phyloP scores from a whole-genome alignment of 345 rosid species.

The Eucalyptus marginata region DNA sequence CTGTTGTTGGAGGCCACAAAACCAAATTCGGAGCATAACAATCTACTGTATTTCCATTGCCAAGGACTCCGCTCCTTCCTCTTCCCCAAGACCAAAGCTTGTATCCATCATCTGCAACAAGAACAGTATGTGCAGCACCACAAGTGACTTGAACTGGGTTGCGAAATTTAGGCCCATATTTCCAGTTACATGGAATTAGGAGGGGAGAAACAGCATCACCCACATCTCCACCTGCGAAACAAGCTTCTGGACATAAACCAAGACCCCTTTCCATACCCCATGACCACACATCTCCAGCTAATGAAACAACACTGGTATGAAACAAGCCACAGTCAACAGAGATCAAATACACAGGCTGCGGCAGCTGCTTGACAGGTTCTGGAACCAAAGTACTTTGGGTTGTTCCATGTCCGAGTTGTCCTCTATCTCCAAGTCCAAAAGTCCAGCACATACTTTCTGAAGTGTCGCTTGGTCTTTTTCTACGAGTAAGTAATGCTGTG shows the following conservation, averaged over 20 bases:
- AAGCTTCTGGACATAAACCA: slow-evolving; percentile 82
- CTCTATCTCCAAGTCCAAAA: slow-evolving; percentile 80
- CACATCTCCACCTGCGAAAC: slow-evolving; percentile 36
- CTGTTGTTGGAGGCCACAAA: slow-evolving; percentile 48
- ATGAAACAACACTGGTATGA: slow-evolving; percentile 81
- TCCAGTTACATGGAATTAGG: slow-evolving; percentile 14
- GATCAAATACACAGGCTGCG: slow-evolving; percentile 25
- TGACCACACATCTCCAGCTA: slow-evolving; percentile 76
- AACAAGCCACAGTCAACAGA: slow-evolving; percentile 90
- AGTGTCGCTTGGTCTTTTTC: slow-evolving; percentile 33
- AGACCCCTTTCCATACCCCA: slow-evolving; percentile 97
- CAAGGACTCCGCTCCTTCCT: slow-evolving; percentile 85
- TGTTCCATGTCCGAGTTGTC: slow-evolving; percentile 86
- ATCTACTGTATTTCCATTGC: slow-evolving; percentile 44
- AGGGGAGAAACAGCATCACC: slow-evolving; percentile 75
- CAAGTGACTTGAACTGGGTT: slow-evolving; percentile 61
- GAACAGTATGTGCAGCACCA: slow-evolving; percentile 89
- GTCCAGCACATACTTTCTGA: slow-evolving; percentile 69
- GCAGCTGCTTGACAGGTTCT: slow-evolving; percentile 56
- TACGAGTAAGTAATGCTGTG: slow-evolving; percentile 66
- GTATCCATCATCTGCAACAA: slow-evolving; percentile 60
- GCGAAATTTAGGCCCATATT: slow-evolving; percentile 26
- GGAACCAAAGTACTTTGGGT: slow-evolving; percentile 50
- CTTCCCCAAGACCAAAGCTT: slow-evolving; percentile 95
- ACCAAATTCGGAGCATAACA: slow-evolving; percentile 35